phyloP scores from a whole-genome alignment of 83 land plant genomes.

The Picea abies region DNA sequence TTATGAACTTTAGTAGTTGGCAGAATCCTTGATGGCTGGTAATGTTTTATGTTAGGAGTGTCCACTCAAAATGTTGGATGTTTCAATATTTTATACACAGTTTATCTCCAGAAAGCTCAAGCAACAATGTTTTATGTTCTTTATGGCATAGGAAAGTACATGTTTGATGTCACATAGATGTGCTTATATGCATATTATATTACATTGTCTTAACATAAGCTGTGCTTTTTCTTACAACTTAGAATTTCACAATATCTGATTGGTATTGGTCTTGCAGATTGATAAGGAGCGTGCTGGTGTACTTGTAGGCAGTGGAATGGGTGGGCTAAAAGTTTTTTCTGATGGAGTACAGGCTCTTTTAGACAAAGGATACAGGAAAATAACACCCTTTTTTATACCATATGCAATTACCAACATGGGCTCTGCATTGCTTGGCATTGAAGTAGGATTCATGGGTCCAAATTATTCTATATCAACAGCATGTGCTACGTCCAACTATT shows the following conservation, averaged over 20 bases:
- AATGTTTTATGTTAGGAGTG: background rate
- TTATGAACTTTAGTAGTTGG: no score
- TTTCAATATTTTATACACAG: no score
- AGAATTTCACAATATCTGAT: background rate
- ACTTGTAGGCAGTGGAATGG: conserved; percentile 91
- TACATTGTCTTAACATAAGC: background rate
- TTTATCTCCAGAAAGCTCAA: no score
- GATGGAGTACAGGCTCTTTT: conserved; percentile 80
- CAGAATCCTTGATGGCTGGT: no score
- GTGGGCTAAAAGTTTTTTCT: conserved; percentile 86
- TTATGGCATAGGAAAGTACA: background rate
- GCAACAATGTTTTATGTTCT: background rate
- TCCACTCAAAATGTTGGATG: no score
- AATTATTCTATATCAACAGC: conserved; percentile 92
- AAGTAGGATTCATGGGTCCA: conserved; percentile 84
- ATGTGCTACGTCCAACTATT: conserved; percentile 89
- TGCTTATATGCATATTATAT: conserved; percentile 9
- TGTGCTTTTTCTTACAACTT: background rate
- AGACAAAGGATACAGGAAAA: conserved; percentile 76
- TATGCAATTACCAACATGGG: conserved; percentile 93
- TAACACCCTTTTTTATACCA: conserved; percentile 89
- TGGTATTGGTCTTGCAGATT: conserved; percentile 46
- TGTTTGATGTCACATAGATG: background rate
- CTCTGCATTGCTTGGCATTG: conserved; percentile 87
- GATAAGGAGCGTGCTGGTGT: conserved; percentile 84